Conservation (phyloP, 352 stramenopile species). For the Globisporangium irregulare region DNA sequence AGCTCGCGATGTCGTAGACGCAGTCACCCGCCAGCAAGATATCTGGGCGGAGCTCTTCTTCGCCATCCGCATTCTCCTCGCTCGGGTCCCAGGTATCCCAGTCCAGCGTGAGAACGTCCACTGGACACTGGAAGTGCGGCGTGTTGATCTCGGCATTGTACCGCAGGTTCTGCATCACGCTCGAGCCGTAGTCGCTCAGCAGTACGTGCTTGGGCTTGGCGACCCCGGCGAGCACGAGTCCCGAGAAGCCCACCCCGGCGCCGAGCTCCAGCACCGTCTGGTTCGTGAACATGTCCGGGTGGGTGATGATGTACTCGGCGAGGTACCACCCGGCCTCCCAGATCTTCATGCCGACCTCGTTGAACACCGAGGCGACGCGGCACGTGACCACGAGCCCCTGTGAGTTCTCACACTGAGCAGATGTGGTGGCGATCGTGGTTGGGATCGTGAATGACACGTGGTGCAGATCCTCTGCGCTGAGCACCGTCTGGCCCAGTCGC, state of each 20-base stretch:
- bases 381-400: constrained; percentile 49
- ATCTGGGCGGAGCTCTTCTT: constrained; percentile 29
- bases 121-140: constrained; percentile 36
- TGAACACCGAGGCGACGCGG: constrained; percentile 74
- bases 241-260: constrained; percentile 69
- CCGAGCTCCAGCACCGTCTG: constrained; percentile 69
- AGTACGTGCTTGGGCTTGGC: constrained; percentile 37
- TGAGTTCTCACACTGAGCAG: neutral
- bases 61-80: constrained; percentile 18
- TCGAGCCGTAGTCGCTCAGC: constrained; percentile 74
- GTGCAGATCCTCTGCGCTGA: constrained; percentile 62
- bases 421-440: neutral
- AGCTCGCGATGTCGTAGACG: constrained; percentile 64
- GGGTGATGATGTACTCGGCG: constrained; percentile 63
- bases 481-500: constrained; percentile 26
- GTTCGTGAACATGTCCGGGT: constrained; percentile 44
- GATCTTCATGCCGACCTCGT: constrained; percentile 81
- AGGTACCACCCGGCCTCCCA: constrained; percentile 81
- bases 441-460: constrained; percentile 66
- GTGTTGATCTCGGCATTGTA: constrained; percentile 83
- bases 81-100: constrained; percentile 65
- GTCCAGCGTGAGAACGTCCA: constrained; percentile 59
- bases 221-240: constrained; percentile 51
- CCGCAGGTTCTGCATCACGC: constrained; percentile 79
- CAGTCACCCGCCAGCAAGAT: constrained; percentile 75